Conservation (phyloP, 441 rosid species). For the Erodium trifolium region DNA sequence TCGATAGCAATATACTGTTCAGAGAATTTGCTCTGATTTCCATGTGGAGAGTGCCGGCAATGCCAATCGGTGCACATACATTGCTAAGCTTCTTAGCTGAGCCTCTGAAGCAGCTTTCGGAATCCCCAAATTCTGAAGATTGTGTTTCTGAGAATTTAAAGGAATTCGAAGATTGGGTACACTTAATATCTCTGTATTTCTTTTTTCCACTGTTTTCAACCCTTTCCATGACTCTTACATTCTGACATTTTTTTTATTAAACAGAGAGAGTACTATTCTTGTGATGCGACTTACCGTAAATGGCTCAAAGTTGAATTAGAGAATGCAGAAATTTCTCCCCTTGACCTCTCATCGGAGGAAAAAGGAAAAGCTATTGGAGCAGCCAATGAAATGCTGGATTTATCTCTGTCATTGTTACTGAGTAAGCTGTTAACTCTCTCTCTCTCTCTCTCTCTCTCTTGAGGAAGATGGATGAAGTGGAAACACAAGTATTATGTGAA, state of each 20-base stretch:
- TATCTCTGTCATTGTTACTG: constrained; percentile 53
- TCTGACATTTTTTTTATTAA: constrained; percentile 17
- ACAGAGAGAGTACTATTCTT: constrained; percentile 86
- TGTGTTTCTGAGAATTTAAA: constrained; percentile 65
- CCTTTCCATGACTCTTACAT: constrained; percentile 7
- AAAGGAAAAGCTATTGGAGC: constrained; percentile 51
- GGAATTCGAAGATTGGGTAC: constrained; percentile 96
- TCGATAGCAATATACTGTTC: constrained; percentile 74
- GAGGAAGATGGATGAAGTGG: too few relatives aligned
- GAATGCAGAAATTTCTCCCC: constrained; percentile 57
- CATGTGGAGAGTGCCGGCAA: constrained; percentile 97
- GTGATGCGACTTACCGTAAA: constrained; percentile 92
- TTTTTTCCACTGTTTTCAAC: constrained; percentile 5
- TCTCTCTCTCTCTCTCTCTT: background rate
- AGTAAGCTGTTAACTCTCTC: constrained; percentile 39
- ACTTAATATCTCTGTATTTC: constrained; percentile 18
- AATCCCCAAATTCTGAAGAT: constrained; percentile 55
- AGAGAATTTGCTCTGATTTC: constrained; percentile 91
- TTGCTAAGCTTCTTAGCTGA: constrained; percentile 94
- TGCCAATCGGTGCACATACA: constrained; percentile 93
- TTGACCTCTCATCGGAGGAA: constrained; percentile 74
- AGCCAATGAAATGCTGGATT: constrained; percentile 61
- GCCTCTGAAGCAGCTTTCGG: constrained; percentile 92
- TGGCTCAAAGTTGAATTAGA: constrained; percentile 84
- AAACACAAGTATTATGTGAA: too few relatives aligned